Evolutionary conservation across 306 rosid genomes (phyloP).

Genomic region (Gastrolobium bilobum): DNA sequence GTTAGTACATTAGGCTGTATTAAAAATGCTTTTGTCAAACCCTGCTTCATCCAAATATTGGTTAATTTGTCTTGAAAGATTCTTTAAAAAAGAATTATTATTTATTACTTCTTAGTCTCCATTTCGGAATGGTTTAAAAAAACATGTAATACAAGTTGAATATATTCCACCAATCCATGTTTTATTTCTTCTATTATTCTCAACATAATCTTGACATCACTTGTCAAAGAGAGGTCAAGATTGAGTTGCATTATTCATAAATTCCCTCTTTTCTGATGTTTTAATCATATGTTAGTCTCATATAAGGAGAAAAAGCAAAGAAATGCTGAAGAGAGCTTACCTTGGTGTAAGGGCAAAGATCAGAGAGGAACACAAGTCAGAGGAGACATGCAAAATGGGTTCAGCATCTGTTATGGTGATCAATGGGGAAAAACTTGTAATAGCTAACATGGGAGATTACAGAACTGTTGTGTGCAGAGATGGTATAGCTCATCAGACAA

Average conservation of each 20-base stretch:
- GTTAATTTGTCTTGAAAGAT: background rate
- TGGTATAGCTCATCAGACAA: constrained; percentile 71
- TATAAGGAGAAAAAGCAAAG: constrained; percentile 65
- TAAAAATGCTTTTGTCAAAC: background rate
- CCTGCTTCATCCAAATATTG: background rate
- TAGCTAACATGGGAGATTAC: constrained; percentile 77
- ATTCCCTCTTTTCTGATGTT: constrained; percentile 17
- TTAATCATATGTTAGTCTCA: constrained; percentile 50
- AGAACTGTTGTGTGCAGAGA: constrained; percentile 80
- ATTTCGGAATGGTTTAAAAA: background rate
- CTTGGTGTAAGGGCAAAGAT: constrained; percentile 63
- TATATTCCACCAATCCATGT: background rate
- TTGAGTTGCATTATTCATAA: background rate
- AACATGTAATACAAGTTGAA: background rate
- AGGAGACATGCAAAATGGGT: constrained; percentile 53
- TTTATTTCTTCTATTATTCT: background rate
- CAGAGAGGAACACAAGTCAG: constrained; percentile 52
- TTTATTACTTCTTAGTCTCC: background rate
- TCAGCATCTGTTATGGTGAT: constrained; percentile 76
- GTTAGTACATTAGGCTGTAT: too few relatives aligned
- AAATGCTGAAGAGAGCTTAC: constrained; percentile 76
- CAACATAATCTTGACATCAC: background rate
- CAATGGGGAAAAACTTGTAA: constrained; percentile 76
- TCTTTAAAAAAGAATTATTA: background rate
- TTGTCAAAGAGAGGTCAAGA: constrained; percentile 9